Percentiles rank a stretch among this genome's conserved stretches.
These are phyloP conservation scores for Epichloe coenophiala DNA, from an alignment of 2,329 filamentous ascomycete species.

Conservation along the genomic window DNA sequence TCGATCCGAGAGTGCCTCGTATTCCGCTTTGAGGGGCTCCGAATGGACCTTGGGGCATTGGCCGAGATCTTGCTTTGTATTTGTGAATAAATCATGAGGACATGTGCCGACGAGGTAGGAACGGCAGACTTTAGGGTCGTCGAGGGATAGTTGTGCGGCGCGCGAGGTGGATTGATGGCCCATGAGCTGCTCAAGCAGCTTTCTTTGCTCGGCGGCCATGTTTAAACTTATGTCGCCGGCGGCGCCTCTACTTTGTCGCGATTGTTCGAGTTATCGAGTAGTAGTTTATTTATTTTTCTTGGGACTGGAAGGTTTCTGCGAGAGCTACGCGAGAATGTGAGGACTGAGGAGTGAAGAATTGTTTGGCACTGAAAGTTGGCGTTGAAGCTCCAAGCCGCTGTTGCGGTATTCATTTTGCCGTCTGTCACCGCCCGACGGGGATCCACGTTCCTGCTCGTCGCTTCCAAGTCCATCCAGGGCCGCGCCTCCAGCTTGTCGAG, in stretches of 20 bases:
- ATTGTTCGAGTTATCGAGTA: neutral
- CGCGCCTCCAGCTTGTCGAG: constrained; percentile 3
- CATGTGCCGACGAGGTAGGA: constrained; percentile 90
- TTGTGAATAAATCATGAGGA: constrained; percentile 97
- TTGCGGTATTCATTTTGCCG: constrained; percentile 2
- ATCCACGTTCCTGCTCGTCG: constrained; percentile 1
- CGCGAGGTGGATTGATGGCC: constrained; percentile 60
- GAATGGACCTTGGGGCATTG: constrained; percentile 79
- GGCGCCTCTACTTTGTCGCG: neutral
- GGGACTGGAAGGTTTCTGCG: neutral
- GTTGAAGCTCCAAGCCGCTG: neutral
- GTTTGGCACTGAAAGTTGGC: neutral
- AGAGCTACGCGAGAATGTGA: neutral
- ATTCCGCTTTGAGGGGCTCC: constrained; percentile 80
- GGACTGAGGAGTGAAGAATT: neutral
- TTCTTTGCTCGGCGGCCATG: constrained; percentile 96
- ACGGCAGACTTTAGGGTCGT: constrained; percentile 85
- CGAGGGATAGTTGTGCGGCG: constrained; percentile 72
- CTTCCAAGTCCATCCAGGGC: neutral
- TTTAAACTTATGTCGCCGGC: neutral
- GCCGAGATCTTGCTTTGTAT: constrained; percentile 94
- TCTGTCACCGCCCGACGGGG: constrained; percentile 10
- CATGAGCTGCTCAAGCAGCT: constrained; percentile 96
- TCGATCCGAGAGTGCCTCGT: constrained; percentile 56
- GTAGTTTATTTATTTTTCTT: no score